Evolutionary conservation across 2,329 filamentous ascomycete species (phyloP).

Genomic region (Scortechinia acanthostroma): DNA sequence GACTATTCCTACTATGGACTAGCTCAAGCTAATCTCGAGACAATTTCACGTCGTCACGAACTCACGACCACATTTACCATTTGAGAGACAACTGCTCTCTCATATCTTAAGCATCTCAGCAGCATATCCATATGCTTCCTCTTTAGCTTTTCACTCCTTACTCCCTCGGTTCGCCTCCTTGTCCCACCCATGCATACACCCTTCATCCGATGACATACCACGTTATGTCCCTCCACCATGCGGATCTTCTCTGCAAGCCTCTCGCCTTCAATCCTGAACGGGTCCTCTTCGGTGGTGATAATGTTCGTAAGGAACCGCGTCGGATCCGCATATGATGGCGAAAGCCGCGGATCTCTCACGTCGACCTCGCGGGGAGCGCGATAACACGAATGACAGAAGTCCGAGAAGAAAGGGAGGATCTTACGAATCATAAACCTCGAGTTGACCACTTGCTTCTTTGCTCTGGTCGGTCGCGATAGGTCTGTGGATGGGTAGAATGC

Average conservation of each 20-base stretch:
- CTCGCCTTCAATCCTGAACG: background rate
- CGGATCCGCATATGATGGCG: background rate
- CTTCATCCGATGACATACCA: conserved; percentile 22
- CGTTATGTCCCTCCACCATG: conserved; percentile 6
- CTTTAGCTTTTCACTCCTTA: conserved; percentile 13
- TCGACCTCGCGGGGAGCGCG: background rate
- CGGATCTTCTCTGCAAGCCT: background rate
- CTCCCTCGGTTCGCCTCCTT: conserved; percentile 17
- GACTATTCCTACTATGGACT: no score
- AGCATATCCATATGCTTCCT: conserved; percentile 17
- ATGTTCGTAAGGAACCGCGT: background rate
- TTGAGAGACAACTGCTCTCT: no score
- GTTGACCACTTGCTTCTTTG: no score
- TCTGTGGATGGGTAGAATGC: conserved; percentile 30
- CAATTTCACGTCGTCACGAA: no score
- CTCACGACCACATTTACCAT: no score
- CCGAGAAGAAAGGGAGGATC: no score
- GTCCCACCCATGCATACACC: conserved; percentile 24
- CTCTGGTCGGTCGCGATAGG: conserved; percentile 11
- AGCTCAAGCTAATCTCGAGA: no score
- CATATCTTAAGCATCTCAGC: conserved; percentile 11
- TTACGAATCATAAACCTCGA: conserved; percentile 23
- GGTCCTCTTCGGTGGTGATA: background rate
- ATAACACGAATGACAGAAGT: background rate
- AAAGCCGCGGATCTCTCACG: background rate